phyloP scores from a whole-genome alignment of 768 basidiomycete species.

The Collybiopsis luxurians region DNA sequence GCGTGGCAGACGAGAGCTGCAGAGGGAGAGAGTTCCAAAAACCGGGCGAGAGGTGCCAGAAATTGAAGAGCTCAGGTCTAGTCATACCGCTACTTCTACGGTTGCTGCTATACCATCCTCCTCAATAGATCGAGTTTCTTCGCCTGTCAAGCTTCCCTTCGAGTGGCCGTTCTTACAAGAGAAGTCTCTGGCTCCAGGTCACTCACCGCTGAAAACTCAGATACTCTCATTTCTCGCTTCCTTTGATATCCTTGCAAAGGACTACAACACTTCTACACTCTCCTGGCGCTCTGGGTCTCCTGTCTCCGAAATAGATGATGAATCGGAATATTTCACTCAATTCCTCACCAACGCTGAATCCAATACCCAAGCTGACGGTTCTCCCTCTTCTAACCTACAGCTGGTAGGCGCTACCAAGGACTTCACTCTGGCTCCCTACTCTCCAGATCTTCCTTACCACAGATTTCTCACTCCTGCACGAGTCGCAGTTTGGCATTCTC shows the following conservation, averaged over 20 bases:
- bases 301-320: background rate
- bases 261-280: background rate
- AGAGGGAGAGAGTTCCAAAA: background rate
- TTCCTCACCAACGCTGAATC: background rate
- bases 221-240: background rate
- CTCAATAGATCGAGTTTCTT: background rate
- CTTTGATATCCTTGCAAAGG: background rate
- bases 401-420: background rate
- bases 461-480: background rate
- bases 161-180: background rate
- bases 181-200: background rate
- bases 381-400: background rate
- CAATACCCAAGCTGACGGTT: background rate
- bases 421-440: conserved; percentile 5
- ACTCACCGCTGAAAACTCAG: background rate
- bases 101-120: too few relatives aligned
- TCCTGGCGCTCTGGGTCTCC: background rate
- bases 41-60: background rate
- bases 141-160: conserved; percentile 5
- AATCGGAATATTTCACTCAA: background rate
- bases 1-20: background rate
- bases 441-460: background rate
- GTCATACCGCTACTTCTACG: background rate
- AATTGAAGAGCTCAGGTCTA: background rate
- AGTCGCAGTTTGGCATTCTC: conserved; percentile 6